These are phyloP conservation scores for Phoenix dactylifera DNA, from an alignment of 176 grass and related monocot genomes.

Conservation along the genomic window DNA sequence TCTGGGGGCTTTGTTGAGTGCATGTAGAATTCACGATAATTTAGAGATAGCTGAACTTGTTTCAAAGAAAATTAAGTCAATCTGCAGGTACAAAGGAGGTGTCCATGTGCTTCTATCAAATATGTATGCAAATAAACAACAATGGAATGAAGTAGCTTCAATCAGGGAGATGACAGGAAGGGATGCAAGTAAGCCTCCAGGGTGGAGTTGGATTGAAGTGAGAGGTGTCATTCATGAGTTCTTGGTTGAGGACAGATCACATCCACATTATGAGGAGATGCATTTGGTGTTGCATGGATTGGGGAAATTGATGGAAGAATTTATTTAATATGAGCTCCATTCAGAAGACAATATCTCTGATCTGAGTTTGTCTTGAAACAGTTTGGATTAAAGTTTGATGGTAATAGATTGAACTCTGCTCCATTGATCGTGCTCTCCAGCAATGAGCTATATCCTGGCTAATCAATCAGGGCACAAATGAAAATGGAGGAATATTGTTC, in stretches of 20 bases:
- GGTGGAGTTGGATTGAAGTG: slow-evolving; percentile 35
- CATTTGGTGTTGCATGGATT: slow-evolving; percentile 14
- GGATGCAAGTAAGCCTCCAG: slow-evolving; percentile 40
- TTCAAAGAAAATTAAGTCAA: slow-evolving; percentile 37
- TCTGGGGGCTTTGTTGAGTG: slow-evolving; percentile 49
- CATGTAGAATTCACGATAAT: slow-evolving; percentile 43
- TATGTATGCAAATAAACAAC: slow-evolving; percentile 50
- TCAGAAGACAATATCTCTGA: too few species aligned
- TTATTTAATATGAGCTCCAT: neutral
- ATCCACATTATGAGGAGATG: neutral
- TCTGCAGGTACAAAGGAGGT: slow-evolving; percentile 57
- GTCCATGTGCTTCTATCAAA: slow-evolving; percentile 53
- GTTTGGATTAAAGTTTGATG: too few species aligned
- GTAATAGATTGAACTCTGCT: too few species aligned
- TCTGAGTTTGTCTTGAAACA: too few species aligned
- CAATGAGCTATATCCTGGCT: too few species aligned
- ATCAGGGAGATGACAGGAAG: slow-evolving; percentile 39
- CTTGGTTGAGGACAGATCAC: slow-evolving; percentile 2
- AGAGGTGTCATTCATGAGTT: slow-evolving; percentile 22
- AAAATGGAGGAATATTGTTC: too few species aligned
- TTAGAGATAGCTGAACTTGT: slow-evolving; percentile 51
- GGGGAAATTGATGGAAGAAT: slow-evolving; percentile 17
- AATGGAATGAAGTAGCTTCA: slow-evolving; percentile 52
- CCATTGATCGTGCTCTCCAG: too few species aligned
- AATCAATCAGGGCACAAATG: too few species aligned